These are phyloP conservation scores for Ceratocystiopsis sp. DNA, from an alignment of 2,329 filamentous ascomycete genomes.

Conservation along the genomic window DNA sequence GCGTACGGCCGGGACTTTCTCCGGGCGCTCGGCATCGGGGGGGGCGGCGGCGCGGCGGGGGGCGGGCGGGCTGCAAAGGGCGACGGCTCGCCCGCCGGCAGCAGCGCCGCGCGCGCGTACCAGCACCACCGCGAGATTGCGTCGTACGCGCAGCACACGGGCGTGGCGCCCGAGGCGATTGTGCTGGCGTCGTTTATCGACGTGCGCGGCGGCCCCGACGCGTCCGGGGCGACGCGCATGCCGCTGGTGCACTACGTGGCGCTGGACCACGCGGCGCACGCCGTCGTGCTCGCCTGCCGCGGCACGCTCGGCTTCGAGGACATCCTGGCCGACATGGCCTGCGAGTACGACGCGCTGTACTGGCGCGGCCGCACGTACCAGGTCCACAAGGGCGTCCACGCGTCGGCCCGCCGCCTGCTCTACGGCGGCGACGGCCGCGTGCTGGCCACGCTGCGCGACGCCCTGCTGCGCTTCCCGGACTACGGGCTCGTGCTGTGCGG, in stretches of 20 bases:
- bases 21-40: slow-evolving; percentile 41
- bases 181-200: slow-evolving; percentile 56
- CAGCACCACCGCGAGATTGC: slow-evolving; percentile 43
- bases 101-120: background rate
- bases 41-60: slow-evolving; percentile 22
- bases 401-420: slow-evolving; percentile 49
- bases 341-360: slow-evolving; percentile 48
- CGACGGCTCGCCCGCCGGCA: too few species aligned
- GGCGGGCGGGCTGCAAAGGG: background rate
- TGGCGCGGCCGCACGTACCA: slow-evolving; percentile 50
- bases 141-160: slow-evolving; percentile 46
- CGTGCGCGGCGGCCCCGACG: slow-evolving; percentile 45
- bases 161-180: slow-evolving; percentile 38
- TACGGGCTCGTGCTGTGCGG: slow-evolving; percentile 56
- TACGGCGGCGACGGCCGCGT: slow-evolving; percentile 52
- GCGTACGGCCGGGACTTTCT: slow-evolving; percentile 49
- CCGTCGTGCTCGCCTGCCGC: slow-evolving; percentile 54
- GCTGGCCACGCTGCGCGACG: slow-evolving; percentile 46
- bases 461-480: slow-evolving; percentile 47
- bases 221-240: slow-evolving; percentile 46
- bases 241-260: slow-evolving; percentile 59
- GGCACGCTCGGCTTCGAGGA: slow-evolving; percentile 61
- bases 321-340: slow-evolving; percentile 56
- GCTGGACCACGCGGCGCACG: slow-evolving; percentile 53
- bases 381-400: slow-evolving; percentile 60